A percentile compares a stretch with the other conserved stretches of the same genome.
Evolutionary conservation across 2,329 filamentous ascomycete species (phyloP).

Genomic region (Fusarium sp.): DNA sequence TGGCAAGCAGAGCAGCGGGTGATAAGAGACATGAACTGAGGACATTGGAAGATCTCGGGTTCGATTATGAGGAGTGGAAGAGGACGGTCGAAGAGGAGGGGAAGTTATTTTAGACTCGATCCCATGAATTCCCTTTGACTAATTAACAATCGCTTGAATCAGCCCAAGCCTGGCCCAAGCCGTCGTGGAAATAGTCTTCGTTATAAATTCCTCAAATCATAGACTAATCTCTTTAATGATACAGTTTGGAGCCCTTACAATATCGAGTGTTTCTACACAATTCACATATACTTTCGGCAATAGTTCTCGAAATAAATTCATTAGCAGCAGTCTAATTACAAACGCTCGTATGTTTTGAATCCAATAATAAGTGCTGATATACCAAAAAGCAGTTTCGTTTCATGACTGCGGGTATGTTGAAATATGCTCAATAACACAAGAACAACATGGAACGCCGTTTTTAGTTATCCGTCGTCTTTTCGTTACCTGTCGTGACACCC

Average conservation of each 20-base stretch:
- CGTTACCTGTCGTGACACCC: conserved; percentile 1
- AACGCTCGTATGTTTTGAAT: neutral
- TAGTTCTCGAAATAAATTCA: neutral
- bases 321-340: neutral
- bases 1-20: conserved; percentile 50
- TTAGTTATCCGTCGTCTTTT: conserved; percentile 31
- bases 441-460: neutral
- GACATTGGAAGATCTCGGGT: conserved; percentile 51
- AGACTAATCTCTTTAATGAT: neutral
- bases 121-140: neutral
- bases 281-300: neutral
- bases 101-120: conserved; percentile 18
- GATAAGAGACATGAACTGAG: conserved; percentile 47
- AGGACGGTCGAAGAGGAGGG: conserved; percentile 30
- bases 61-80: conserved; percentile 49
- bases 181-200: neutral
- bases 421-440: neutral
- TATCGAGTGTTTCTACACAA: too few species aligned
- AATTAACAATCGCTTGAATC: neutral
- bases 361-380: neutral
- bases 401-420: neutral
- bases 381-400: neutral
- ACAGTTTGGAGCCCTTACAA: neutral
- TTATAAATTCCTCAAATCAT: neutral
- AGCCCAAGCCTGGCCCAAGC: neutral